These are phyloP conservation scores for Cladophialophora chaetospira DNA, from an alignment of 2,329 filamentous ascomycete species.

Conservation along the genomic window DNA sequence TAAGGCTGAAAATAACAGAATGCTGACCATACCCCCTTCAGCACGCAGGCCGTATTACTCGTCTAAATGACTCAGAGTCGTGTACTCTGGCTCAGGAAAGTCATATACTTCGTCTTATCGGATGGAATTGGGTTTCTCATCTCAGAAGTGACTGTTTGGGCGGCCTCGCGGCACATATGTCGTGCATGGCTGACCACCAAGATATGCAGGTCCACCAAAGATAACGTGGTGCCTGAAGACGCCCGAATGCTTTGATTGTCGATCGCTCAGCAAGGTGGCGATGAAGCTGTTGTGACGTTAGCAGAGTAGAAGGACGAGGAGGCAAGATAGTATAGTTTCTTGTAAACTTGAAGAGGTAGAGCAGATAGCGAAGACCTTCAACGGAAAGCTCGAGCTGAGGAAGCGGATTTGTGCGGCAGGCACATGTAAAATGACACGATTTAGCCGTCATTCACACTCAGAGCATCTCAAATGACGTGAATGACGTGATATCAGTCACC, in stretches of 20 bases:
- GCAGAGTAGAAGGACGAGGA: not conserved
- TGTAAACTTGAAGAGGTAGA: not conserved
- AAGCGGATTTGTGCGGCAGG: not conserved
- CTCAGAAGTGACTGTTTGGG: conserved; percentile 5
- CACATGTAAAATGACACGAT: not conserved
- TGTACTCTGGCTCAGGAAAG: not conserved
- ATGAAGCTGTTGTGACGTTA: not conserved
- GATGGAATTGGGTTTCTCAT: not conserved
- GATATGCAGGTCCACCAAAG: not conserved
- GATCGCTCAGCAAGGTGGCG: not conserved
- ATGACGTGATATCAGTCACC: not conserved
- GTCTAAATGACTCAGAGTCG: not conserved
- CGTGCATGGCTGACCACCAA: conserved; percentile 9
- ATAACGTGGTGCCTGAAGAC: not conserved
- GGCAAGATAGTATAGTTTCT: not conserved
- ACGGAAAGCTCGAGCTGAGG: not conserved
- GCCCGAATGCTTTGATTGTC: not conserved
- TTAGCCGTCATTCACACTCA: not conserved
- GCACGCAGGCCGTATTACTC: conserved; percentile 2
- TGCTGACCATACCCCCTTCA: conserved; percentile 8
- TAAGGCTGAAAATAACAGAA: conserved; percentile 8
- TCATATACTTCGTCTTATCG: not conserved
- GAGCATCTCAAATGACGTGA: not conserved
- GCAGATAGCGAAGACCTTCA: not conserved
- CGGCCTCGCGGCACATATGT: not conserved